phyloP scores from a whole-genome alignment of 257 asterid species.

The Penstemon newberryi region DNA sequence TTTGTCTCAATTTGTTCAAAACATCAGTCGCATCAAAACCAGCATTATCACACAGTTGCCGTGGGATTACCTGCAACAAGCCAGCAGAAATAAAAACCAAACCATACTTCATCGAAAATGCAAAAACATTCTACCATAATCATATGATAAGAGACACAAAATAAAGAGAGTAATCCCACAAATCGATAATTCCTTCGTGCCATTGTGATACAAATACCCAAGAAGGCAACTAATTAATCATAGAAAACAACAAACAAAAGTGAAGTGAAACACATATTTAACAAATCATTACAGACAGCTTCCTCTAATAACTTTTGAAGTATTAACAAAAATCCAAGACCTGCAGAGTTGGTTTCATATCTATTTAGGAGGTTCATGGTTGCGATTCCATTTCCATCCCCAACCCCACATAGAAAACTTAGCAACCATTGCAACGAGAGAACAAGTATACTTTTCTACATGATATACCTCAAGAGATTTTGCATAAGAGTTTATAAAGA shows the following conservation, averaged over 20 bases:
- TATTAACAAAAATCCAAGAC: too few species aligned
- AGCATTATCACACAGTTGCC: slow-evolving; percentile 57
- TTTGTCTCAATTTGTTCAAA: slow-evolving; percentile 45
- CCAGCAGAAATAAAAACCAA: not conserved
- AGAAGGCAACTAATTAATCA: not conserved
- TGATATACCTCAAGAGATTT: slow-evolving; percentile 83
- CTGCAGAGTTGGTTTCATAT: not conserved
- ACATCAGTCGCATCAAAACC: slow-evolving; percentile 51
- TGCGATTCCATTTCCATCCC: not conserved
- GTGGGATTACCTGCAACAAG: slow-evolving; percentile 42
- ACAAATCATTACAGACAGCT: too few species aligned
- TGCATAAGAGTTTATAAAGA: slow-evolving; percentile 82
- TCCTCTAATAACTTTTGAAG: too few species aligned
- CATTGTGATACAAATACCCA: not conserved
- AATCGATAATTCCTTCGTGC: not conserved
- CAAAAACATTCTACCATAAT: too few species aligned
- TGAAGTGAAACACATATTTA: not conserved
- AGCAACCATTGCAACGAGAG: not conserved
- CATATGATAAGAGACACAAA: too few species aligned
- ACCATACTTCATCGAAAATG: too few species aligned
- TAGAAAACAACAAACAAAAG: not conserved
- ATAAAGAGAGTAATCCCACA: too few species aligned
- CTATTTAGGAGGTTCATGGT: slow-evolving; percentile 2
- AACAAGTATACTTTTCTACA: slow-evolving; percentile 1
- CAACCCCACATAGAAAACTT: not conserved